Evolutionary conservation across 1,139 yeast species (phyloP).

Genomic region (Pneumocystis wakefieldiae): DNA sequence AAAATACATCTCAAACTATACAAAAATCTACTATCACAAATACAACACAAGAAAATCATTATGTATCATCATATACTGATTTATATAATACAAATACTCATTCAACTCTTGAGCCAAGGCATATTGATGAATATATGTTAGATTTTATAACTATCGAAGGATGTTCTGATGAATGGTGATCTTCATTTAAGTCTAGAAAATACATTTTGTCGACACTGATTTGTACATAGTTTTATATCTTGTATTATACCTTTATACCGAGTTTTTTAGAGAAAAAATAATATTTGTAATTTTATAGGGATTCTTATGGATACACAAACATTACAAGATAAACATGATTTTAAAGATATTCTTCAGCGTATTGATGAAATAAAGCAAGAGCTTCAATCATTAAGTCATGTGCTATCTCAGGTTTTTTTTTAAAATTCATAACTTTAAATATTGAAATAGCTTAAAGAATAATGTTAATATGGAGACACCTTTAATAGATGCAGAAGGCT

Average conservation of each 20-base stretch:
- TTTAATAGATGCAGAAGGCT: slow-evolving; percentile 58
- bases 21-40: background rate
- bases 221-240: background rate
- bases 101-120: slow-evolving; percentile 44
- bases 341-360: background rate
- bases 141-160: slow-evolving; percentile 46
- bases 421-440: background rate
- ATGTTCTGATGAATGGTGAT: slow-evolving; percentile 8
- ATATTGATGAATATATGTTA: slow-evolving; percentile 93
- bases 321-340: background rate
- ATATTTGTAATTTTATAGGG: background rate
- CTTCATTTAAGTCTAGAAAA: background rate
- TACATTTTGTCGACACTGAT: background rate
- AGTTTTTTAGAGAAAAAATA: too few relatives aligned
- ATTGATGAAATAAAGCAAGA: background rate
- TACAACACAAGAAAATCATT: slow-evolving; percentile 16
- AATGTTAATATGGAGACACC: slow-evolving; percentile 50
- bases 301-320: background rate
- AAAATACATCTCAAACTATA: background rate
- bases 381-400: background rate
- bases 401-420: background rate
- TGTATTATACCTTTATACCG: background rate
- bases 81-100: slow-evolving; percentile 36
- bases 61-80: slow-evolving; percentile 17
- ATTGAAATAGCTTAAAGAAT: slow-evolving; percentile 15